Base-by-base conservation (phyloP, 2,329 filamentous ascomycete genomes). In the Fusarium devonianum region DNA sequence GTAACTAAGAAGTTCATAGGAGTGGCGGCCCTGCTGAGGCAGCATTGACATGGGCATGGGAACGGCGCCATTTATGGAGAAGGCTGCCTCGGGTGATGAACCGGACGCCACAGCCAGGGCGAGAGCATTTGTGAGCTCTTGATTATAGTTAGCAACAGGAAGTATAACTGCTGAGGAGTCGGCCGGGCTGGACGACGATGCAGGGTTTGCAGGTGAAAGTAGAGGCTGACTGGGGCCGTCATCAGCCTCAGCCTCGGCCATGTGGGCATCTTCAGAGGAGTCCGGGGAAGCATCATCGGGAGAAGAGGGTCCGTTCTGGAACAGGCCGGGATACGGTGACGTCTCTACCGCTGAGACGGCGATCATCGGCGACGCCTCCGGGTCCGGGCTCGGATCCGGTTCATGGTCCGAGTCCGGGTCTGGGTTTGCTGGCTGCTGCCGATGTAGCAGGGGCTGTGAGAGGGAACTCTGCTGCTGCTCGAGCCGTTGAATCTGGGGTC, bases 1-100 rank as follows among this genome's bases (percentile, higher is more conserved):
- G 59, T 78, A 76, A 44, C 71, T 73, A 8, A 79, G 67, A 5
- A 78, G 67, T 35, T 77, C 75, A 66, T 73, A 72, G 46, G 66
- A 78, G 63, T 67, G 72, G 14, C 65, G 67, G 2, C 63, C 60
- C 21, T 67, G 62, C 4, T 67, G 59, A 3, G 69, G 65, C 8
- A 71, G 45, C 44, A 71, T 59, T 4, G 65, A 50, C 47, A 71
- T 63, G 7, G 68, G 62, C 56, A 65, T 58, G 0, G 60, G 43
- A 13, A 70, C 59, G 12, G 46, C 53, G 13, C 48, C 46, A 18
- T 56, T 59, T 11, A 58, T 19, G n/a, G 58, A 39, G 1, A 53
- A 28, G 2, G 35, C 42, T 3, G 46, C 28, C 1, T 51, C 54
- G 8, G 51, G 29, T 5, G 44, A 40, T 1, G 53, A 25, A 7